Evolutionary conservation across 148 eudicot genomes (phyloP), one percentile per base, ranked within the genome.

Genomic region (Simmondsia chinensis): DNA sequence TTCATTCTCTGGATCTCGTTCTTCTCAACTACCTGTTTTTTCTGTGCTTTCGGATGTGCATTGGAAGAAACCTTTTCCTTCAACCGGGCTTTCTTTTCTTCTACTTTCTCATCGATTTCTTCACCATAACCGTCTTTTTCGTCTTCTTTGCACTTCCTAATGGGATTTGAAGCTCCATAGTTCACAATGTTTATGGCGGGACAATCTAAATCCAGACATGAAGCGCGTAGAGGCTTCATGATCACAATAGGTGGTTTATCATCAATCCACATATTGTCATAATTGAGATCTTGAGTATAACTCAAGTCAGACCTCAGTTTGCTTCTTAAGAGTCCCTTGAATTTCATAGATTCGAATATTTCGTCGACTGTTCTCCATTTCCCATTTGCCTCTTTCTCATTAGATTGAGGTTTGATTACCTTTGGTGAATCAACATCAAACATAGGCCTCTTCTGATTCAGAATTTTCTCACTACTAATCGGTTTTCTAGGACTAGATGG

Each of bases 171-270:
- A 52, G 42, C 43, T 16, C 41, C 40, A 43, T 10, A 24, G 1
- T 35, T 25, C 23, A 42, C 12, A 0, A 20, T 27, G 41, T 45
- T 35, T 23, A 23, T 7, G 42, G 18, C 28, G 37, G 54, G 40
- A 17, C 57, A 40, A 26, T 65, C 75, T 2, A 33, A 23, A 21
- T 56, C 48, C 6, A 20, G 22, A 26, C 44, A 57, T 20, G 74
- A 42, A 48, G 47, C 39, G 18, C 40, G 33, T 39, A 56, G 20
- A 37, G 95, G 89, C 43, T 61, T 86, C 59, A 86, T 68, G 48
- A 78, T 20, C 38, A 77, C 95, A 47, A 85, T 77, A 15, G 89
- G 89, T 0, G 80, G 66, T 36, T 64, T 27, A 38, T 67, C 75
- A 48, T 61, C 66, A 38, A 24, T 10, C 19, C 37, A 18, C 20